Conservation (phyloP, 306 rosid species). For the Luffa acutangula region DNA sequence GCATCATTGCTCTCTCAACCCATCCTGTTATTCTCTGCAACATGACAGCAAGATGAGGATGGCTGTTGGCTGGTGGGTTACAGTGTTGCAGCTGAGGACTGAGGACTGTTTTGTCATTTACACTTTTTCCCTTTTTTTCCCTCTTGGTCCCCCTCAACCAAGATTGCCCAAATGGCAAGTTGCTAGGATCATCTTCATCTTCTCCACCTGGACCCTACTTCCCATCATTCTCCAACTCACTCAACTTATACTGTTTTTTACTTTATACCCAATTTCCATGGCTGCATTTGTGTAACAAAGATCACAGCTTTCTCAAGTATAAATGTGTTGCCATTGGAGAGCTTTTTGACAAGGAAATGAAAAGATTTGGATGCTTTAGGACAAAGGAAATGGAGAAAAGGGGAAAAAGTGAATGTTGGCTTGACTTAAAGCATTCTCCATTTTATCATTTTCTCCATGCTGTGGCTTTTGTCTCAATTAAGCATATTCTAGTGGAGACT, state of each 20-base stretch:
- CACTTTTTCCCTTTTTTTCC: background rate
- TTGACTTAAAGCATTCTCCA: constrained; percentile 9
- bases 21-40: background rate
- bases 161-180: constrained; percentile 6
- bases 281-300: background rate
- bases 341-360: background rate
- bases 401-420: constrained; percentile 7
- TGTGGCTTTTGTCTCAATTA: background rate
- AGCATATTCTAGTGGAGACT: background rate
- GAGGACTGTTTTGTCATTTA: background rate
- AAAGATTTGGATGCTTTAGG: background rate
- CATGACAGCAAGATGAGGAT: constrained; percentile 1
- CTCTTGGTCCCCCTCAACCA: background rate
- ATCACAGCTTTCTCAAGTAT: background rate
- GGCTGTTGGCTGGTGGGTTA: constrained; percentile 6
- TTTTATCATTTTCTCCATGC: background rate
- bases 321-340: background rate
- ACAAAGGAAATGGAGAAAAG: background rate
- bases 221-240: constrained; percentile 10
- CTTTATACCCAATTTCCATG: background rate
- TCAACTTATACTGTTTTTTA: background rate
- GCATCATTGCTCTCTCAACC: background rate
- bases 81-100: constrained; percentile 5
- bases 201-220: background rate
- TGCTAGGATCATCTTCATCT: background rate